Conservation (phyloP, 306 rosid genomes). For the Clitoria ternatea region DNA sequence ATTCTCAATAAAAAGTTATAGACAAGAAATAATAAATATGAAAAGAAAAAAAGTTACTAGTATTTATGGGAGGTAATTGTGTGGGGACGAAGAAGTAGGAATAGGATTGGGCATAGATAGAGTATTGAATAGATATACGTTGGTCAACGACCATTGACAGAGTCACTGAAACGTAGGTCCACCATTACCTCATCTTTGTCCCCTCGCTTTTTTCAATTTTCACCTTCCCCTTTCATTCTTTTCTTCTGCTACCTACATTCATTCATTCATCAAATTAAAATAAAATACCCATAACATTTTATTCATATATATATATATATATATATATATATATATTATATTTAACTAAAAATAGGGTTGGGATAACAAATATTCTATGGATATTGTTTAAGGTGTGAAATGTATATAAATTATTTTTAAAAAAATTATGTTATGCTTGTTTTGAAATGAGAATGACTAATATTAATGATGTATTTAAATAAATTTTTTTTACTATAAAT, state of each 20-base stretch:
- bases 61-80: neutral
- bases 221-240: neutral
- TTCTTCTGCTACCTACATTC: neutral
- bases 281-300: neutral
- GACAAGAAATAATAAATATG: too few species aligned
- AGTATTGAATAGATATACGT: constrained; percentile 10
- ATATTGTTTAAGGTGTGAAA: too few species aligned
- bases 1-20: too few species aligned
- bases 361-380: too few species aligned
- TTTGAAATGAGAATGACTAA: too few species aligned
- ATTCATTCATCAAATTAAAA: neutral
- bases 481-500: too few species aligned
- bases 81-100: constrained; percentile 8
- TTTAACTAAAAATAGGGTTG: too few species aligned
- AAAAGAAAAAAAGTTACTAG: too few species aligned
- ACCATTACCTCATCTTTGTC: constrained; percentile 28
- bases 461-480: too few species aligned
- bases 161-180: constrained; percentile 32
- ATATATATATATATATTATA: too few species aligned
- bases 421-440: too few species aligned
- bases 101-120: neutral
- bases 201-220: neutral
- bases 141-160: constrained; percentile 61
- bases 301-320: neutral
- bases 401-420: too few species aligned